These are phyloP conservation scores for Mortierella alpina DNA, from an alignment of 192 early-diverging fungal genomes.

Conservation along the genomic window DNA sequence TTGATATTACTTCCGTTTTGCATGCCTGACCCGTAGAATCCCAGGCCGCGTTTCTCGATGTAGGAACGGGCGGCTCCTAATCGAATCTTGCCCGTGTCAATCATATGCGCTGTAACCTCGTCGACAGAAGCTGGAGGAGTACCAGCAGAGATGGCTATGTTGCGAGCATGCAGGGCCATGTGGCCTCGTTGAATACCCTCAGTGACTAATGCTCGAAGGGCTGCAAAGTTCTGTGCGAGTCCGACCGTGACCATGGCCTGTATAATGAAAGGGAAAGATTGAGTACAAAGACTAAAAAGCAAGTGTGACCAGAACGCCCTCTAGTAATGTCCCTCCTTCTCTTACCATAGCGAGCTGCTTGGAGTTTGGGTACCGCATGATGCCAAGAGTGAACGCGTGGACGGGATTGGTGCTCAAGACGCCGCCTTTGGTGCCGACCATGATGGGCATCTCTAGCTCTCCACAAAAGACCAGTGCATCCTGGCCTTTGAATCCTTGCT, in stretches of 20 bases:
- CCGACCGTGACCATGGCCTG: conserved; percentile 75
- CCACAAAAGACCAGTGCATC: conserved; percentile 66
- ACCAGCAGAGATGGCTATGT: conserved; percentile 77
- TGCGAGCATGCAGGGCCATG: conserved; percentile 70
- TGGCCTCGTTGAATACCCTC: conserved; percentile 84
- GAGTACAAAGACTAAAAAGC: not conserved
- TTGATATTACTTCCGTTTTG: conserved; percentile 15
- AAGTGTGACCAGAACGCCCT: not conserved
- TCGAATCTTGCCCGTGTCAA: conserved; percentile 71
- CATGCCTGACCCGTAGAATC: conserved; percentile 30
- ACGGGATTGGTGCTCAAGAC: conserved; percentile 79
- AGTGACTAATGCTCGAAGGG: conserved; percentile 73
- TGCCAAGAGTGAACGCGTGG: conserved; percentile 72
- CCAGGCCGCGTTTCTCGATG: conserved; percentile 60
- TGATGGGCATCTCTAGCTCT: conserved; percentile 74
- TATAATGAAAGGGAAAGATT: not conserved
- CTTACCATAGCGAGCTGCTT: conserved; percentile 68
- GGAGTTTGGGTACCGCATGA: conserved; percentile 73
- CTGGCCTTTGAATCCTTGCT: conserved; percentile 33
- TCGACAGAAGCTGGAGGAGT: conserved; percentile 73
- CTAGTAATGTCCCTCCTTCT: not conserved
- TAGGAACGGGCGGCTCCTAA: conserved; percentile 70
- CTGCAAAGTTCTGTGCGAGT: conserved; percentile 85
- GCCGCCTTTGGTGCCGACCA: conserved; percentile 81
- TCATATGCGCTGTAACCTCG: conserved; percentile 76